Conservation (phyloP, 1,284 basidiomycete genomes). For the Trametes versicolor region DNA sequence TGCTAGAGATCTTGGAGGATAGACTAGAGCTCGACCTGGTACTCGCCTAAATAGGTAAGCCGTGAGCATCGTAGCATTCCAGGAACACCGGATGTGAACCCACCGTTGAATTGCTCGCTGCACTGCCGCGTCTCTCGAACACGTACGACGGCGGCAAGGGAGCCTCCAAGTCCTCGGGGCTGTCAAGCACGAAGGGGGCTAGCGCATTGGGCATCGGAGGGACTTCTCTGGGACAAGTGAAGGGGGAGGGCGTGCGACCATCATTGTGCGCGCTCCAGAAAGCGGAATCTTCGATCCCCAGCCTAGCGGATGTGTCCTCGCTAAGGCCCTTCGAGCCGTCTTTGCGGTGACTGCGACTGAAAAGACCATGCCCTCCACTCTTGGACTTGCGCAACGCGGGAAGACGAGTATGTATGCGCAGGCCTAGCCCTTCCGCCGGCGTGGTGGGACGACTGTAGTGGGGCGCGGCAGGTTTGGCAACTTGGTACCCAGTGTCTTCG, state of each 20-base stretch:
- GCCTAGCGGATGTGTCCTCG: conserved; percentile 3
- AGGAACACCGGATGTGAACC: conserved; percentile 18
- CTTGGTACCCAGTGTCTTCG: conserved; percentile 32
- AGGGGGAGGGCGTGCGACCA: conserved; percentile 26
- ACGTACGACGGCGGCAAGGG: conserved; percentile 38
- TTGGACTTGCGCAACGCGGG: conserved; percentile 41
- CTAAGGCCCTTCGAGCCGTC: conserved; percentile 1
- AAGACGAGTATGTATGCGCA: conserved; percentile 40
- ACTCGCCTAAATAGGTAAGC: conserved; percentile 29
- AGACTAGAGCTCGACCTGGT: conserved; percentile 38
- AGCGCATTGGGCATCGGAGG: conserved; percentile 31
- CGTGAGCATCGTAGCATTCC: conserved; percentile 10
- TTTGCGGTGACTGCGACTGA: conserved; percentile 23
- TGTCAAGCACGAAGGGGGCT: conserved; percentile 4
- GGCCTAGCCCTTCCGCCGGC: conserved; percentile 16
- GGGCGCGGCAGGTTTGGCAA: conserved; percentile 28
- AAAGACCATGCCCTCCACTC: conserved; percentile 35
- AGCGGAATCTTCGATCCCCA: conserved; percentile 15
- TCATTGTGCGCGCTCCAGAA: conserved; percentile 17
- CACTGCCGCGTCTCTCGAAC: conserved; percentile 42
- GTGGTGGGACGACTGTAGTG: conserved; percentile 36
- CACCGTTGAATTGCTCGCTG: conserved; percentile 41
- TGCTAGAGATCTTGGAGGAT: conserved; percentile 34
- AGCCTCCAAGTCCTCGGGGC: conserved; percentile 9
- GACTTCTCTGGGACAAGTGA: conserved; percentile 33